Base-by-base conservation (phyloP, 768 basidiomycete genomes). In the Leccinellum rugosiceps region DNA sequence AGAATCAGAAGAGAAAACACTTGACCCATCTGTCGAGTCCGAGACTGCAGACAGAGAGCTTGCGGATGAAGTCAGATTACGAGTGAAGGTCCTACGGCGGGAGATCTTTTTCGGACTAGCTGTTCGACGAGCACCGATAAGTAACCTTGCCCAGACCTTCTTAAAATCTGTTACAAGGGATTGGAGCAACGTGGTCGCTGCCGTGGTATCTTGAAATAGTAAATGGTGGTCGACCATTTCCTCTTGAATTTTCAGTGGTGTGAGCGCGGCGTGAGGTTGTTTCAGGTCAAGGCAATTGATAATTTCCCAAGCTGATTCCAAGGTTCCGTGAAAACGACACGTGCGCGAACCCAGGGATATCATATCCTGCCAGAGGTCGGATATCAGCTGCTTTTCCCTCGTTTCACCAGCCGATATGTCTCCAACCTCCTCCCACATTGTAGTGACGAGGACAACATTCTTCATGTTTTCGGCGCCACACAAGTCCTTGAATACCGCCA, bases 201-300 rank as follows among this genome's bases (percentile, higher is more conserved):
- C 2, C 25, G 25, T 9, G 2, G 64, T 65, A 19, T 65, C 48
- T 6, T 55, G 55, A n/a, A 65, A 11, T 9, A 2, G 31, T 6
- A 61, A 45, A 4, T 21, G n/a, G 17, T 35, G 56, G 17, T 65
- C 57, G 2, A 64, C 63, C 63, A 64, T 64, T 46, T 65, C 63
- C n/a, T 3, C 23, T 11, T 64, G 63, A n/a, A 64, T 61, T 43
- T 52, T 56, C 17, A 64, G 50, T 6, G 56, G 59, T 4, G 17
- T 2, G 7, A 50, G 48, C 31, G 13, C 43, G 31, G 35, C 44
- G 6, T 7, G 35, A 19, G 43, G 9, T 21, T 13, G n/a, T 1
- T 54, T 38, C 46, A 61, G 15, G 54, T 58, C 45, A 2, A 64
- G 32, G 10, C 17, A 8, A 4, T 34, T 3, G 15, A 65, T 53